Evolutionary conservation across 2,329 filamentous ascomycete species (phyloP).

Genomic region (Hypomyces rosellus): DNA sequence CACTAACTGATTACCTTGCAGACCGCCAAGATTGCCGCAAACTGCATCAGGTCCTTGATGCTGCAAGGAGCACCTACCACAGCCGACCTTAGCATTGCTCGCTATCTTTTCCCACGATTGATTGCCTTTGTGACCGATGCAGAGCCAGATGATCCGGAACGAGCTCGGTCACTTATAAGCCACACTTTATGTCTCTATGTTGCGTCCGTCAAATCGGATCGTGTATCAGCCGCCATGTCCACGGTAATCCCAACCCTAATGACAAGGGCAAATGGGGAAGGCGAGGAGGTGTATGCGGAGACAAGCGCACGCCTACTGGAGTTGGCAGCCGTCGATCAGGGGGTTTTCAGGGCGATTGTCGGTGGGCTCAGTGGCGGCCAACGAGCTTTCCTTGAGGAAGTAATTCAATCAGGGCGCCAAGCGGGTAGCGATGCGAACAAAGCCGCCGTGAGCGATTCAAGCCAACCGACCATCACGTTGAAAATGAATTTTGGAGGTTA

Average conservation of each 20-base stretch:
- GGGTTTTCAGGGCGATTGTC: constrained; percentile 68
- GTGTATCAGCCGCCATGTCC: constrained; percentile 58
- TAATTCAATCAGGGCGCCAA: constrained; percentile 61
- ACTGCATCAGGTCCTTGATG: constrained; percentile 80
- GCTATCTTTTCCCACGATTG: constrained; percentile 68
- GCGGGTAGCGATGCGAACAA: constrained; percentile 34
- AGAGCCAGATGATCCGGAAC: constrained; percentile 71
- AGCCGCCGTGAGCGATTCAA: constrained; percentile 36
- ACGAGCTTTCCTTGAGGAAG: constrained; percentile 71
- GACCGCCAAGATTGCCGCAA: constrained; percentile 84
- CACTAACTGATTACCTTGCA: constrained; percentile 23
- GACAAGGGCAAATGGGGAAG: constrained; percentile 60
- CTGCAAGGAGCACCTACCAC: constrained; percentile 55
- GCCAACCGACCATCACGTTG: constrained; percentile 77
- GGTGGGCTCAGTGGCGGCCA: constrained; percentile 63
- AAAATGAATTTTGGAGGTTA: constrained; percentile 81
- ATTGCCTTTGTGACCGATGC: constrained; percentile 67
- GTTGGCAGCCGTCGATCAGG: constrained; percentile 68
- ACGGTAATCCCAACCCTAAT: constrained; percentile 74
- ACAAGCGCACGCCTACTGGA: constrained; percentile 74
- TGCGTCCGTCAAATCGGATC: constrained; percentile 36
- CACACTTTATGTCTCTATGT: constrained; percentile 73
- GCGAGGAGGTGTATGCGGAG: constrained; percentile 57
- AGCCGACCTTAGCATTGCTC: constrained; percentile 66
- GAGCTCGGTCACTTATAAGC: constrained; percentile 62